Evolutionary conservation across 225 moss, liverwort and hornwort genomes (phyloP).

Genomic region (Marchantia paleacea): DNA sequence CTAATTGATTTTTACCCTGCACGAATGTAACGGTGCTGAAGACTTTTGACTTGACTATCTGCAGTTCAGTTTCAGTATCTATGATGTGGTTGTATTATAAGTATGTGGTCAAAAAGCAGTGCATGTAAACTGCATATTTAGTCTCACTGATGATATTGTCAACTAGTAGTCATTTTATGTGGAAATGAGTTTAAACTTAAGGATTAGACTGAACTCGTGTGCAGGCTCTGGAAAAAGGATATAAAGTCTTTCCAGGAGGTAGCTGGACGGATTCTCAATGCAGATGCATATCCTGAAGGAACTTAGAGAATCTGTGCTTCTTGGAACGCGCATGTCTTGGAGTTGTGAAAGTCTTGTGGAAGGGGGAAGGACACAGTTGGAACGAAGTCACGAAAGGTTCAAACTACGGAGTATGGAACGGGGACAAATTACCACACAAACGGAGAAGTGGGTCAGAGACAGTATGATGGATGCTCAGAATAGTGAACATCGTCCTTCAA

Average conservation of each 20-base stretch:
- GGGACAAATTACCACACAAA: neutral
- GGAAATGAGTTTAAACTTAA: neutral
- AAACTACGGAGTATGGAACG: neutral
- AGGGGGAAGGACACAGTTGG: neutral
- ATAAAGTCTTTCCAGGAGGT: constrained; percentile 74
- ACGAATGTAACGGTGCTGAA: neutral
- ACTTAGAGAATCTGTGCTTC: neutral
- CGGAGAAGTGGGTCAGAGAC: neutral
- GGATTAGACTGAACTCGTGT: neutral
- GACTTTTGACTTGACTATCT: no score
- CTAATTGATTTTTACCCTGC: neutral
- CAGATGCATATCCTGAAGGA: constrained; percentile 8
- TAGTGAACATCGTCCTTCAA: no score
- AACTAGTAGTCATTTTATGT: neutral
- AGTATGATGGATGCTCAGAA: neutral
- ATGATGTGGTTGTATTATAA: no score
- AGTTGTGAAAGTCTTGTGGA: neutral
- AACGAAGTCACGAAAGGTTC: neutral
- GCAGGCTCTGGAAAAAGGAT: constrained; percentile 95
- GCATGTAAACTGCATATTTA: no score
- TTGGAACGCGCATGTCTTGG: neutral
- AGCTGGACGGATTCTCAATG: constrained; percentile 48
- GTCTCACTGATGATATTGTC: neutral
- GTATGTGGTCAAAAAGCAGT: no score
- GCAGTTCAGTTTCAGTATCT: neutral